Conservation (phyloP, 1,284 basidiomycete species). For the Pseudozyma sp. region DNA sequence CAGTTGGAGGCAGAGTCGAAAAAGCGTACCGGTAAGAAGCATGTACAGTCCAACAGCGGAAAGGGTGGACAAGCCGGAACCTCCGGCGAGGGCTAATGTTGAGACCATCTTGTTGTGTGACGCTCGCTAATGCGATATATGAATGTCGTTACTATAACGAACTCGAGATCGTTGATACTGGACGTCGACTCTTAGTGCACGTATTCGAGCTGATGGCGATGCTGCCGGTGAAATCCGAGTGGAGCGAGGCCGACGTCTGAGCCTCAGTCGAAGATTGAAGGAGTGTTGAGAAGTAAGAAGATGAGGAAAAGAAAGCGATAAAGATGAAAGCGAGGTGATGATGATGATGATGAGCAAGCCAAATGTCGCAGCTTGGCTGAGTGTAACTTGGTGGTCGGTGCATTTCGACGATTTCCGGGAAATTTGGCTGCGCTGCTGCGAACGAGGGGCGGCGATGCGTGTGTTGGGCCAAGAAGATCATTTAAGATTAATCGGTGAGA, state of each 20-base stretch:
- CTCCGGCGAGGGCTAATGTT: conserved; percentile 33
- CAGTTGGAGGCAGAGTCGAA: neutral
- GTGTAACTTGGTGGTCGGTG: conserved; percentile 9
- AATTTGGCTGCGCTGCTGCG: neutral
- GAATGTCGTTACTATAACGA: neutral
- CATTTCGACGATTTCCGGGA: neutral
- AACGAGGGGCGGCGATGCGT: conserved; percentile 12
- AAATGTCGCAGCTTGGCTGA: neutral
- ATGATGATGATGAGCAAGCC: neutral
- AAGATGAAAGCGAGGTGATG: neutral
- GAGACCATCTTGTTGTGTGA: conserved; percentile 30
- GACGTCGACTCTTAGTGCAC: too few species aligned
- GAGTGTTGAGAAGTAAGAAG: too few species aligned
- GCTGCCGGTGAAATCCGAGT: too few species aligned
- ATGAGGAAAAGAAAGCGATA: neutral
- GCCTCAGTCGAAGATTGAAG: too few species aligned
- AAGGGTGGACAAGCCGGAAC: conserved; percentile 24
- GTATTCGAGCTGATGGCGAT: too few species aligned
- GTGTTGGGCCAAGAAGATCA: too few species aligned
- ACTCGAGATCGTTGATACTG: neutral
- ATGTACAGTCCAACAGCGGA: conserved; percentile 50
- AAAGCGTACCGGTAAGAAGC: conserved; percentile 47
- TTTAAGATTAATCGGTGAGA: too few species aligned
- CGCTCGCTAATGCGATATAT: neutral
- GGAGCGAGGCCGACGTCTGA: too few species aligned